Evolutionary conservation across 176 grass and related monocot species (phyloP).

Genomic region (Zizania latifolia): DNA sequence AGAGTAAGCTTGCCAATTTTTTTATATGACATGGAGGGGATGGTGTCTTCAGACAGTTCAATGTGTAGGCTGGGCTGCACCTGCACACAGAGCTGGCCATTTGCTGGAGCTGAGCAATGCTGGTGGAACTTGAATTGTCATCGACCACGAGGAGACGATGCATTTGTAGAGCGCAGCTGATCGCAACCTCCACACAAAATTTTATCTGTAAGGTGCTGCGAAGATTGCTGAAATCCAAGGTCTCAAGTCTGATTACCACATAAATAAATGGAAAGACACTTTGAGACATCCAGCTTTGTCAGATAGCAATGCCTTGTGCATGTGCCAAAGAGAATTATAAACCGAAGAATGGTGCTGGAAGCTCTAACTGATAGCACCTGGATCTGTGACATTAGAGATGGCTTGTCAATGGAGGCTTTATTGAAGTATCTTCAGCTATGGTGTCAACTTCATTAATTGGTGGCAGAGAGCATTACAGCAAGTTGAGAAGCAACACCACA

Average conservation of each 20-base stretch:
- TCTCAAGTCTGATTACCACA: slow-evolving; percentile 39
- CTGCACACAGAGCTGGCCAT: slow-evolving; percentile 24
- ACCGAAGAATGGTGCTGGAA: too few species aligned
- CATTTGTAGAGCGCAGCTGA: slow-evolving; percentile 29
- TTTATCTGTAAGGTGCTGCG: slow-evolving; percentile 25
- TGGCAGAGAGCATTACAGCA: too few species aligned
- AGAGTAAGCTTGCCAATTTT: slow-evolving; percentile 9
- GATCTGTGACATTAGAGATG: too few species aligned
- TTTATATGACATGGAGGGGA: slow-evolving; percentile 19
- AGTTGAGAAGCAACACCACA: too few species aligned
- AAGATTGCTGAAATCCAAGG: slow-evolving; percentile 38
- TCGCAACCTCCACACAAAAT: slow-evolving; percentile 8
- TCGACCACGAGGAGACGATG: slow-evolving; percentile 30
- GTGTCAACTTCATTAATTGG: too few species aligned
- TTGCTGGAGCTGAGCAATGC: slow-evolving; percentile 23
- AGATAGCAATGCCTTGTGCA: slow-evolving; percentile 16
- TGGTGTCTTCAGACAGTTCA: slow-evolving; percentile 19
- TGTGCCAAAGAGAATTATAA: too few species aligned
- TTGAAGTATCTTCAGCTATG: too few species aligned
- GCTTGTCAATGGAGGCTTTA: too few species aligned
- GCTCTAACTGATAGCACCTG: too few species aligned
- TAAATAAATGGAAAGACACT: slow-evolving; percentile 30
- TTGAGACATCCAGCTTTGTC: slow-evolving; percentile 26
- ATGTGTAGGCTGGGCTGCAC: slow-evolving; percentile 21
- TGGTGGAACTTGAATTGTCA: not conserved